Base-by-base conservation (phyloP, 495 filamentous ascomycete genomes). In the Neurospora sp. region DNA sequence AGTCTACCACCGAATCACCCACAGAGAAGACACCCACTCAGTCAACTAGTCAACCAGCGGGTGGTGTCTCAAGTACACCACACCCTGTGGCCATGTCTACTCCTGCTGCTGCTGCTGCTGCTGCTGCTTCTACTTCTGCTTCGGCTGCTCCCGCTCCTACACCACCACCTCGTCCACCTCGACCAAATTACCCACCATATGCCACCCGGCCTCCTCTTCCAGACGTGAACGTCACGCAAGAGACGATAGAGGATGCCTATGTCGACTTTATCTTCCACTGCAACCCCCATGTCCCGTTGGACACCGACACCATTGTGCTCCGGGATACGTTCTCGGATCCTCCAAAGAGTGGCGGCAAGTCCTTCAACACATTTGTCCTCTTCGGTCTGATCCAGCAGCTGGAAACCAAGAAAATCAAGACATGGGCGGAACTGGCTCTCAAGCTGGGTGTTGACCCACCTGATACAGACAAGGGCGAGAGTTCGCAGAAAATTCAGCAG, bases 401-500 rank as follows among this genome's bases (percentile, higher is more conserved):
- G 39, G 93, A 98, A 72, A 84, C 82, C 28, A 96, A 94, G 80
- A 93, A 97, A 79, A 89, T 99, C 78, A 98, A 97, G 83, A 99
- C 96, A 4, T 99, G 96, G 96, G 93, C 93, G 38, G 91, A 97
- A 79, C 79, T 99, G 73, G 96, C 94, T 6, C 89, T 94, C 70
- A 92, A 94, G 75, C 83, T 99, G 45, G 96, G 96, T 4, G 96
- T 98, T 3, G 94, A 97, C 76, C 92, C 91, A 37, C 96, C 96
- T 17, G 91, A 90, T 73, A 82, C 89, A 73, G 90, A 92, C 70
- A 94, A 96, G 82, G 93, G 94, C 24, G 93, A 98, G 81, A 97
- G 94, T 79, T 90, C 94, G 3, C 96, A 99, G 81, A 99, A 97
- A 80, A 93, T 99, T 43, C 95, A 98, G 81, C 96, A 99, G 78